A percentile compares a stretch with the other conserved stretches of the same genome.
phyloP scores from a whole-genome alignment of 139 green algal species.

The Eudorina sp. region DNA sequence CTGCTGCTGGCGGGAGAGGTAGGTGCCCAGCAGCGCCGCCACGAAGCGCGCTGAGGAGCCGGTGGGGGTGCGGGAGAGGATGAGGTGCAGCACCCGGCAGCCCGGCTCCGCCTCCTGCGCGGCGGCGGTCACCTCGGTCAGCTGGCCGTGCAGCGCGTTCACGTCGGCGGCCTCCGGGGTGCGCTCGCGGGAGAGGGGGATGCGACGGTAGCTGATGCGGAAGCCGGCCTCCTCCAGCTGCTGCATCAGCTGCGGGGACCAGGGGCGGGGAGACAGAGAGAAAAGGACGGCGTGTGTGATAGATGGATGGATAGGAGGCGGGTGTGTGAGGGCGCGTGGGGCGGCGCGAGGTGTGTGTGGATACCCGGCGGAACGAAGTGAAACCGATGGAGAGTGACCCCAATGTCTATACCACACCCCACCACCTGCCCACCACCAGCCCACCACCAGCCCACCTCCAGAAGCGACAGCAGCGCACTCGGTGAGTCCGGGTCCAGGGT shows the following conservation, averaged over 20 bases:
- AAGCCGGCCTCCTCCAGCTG: slow-evolving; percentile 76
- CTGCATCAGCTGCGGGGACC: slow-evolving; percentile 59
- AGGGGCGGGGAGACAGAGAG: background rate
- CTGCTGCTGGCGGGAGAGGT: slow-evolving; percentile 46
- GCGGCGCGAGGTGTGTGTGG: background rate
- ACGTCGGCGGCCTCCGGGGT: slow-evolving; percentile 86
- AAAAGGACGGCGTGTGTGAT: background rate
- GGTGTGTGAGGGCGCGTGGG: background rate
- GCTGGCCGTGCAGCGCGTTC: slow-evolving; percentile 70
- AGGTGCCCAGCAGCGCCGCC: slow-evolving; percentile 61
- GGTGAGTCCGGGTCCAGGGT: slow-evolving; percentile 43
- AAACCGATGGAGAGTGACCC: too few relatives aligned
- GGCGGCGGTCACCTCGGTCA: background rate
- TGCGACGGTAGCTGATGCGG: slow-evolving; percentile 78
- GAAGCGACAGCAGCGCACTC: slow-evolving; percentile 29
- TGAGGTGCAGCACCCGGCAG: slow-evolving; percentile 68
- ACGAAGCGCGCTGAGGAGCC: slow-evolving; percentile 80
- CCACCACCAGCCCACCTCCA: slow-evolving; percentile 49
- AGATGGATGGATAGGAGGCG: background rate
- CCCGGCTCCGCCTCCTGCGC: background rate
- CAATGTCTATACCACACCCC: too few relatives aligned
- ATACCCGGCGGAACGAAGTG: too few relatives aligned
- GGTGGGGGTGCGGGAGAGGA: slow-evolving; percentile 81
- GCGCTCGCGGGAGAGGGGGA: slow-evolving; percentile 90
- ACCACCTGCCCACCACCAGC: too few relatives aligned